These are phyloP conservation scores for Cryphonectria naterciae DNA, from an alignment of 2,329 filamentous ascomycete species.

Conservation along the genomic window DNA sequence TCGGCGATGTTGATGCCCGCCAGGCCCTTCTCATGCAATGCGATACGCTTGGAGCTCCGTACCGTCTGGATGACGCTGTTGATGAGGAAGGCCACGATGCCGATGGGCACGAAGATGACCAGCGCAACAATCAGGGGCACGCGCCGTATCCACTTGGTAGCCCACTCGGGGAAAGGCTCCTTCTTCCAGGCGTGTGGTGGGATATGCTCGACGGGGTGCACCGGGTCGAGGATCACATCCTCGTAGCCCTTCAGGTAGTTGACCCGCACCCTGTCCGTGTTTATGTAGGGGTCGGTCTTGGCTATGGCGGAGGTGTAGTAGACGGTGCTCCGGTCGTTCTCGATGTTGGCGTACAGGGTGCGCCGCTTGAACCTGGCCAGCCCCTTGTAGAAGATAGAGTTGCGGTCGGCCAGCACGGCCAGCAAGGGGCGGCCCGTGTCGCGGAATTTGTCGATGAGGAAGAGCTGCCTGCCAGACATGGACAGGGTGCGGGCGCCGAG, in stretches of 20 bases:
- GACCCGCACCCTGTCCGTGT: slow-evolving; percentile 68
- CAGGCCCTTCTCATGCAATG: slow-evolving; percentile 72
- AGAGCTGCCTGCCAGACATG: slow-evolving; percentile 83
- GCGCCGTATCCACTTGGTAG: slow-evolving; percentile 47
- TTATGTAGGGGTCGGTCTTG: slow-evolving; percentile 75
- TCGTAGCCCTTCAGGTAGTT: slow-evolving; percentile 77
- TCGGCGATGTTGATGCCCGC: slow-evolving; percentile 68
- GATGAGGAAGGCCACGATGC: slow-evolving; percentile 69
- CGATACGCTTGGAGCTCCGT: slow-evolving; percentile 74
- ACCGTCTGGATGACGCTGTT: slow-evolving; percentile 79
- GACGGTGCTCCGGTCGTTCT: slow-evolving; percentile 81
- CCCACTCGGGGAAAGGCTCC: slow-evolving; percentile 30
- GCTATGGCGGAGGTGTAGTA: slow-evolving; percentile 84
- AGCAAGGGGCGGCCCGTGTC: slow-evolving; percentile 81
- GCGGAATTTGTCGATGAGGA: slow-evolving; percentile 83
- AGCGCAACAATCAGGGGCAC: slow-evolving; percentile 69
- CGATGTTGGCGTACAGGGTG: slow-evolving; percentile 81
- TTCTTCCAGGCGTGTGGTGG: slow-evolving; percentile 36
- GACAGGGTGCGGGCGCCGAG: slow-evolving; percentile 81
- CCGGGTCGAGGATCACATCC: slow-evolving; percentile 73
- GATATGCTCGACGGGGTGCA: slow-evolving; percentile 60
- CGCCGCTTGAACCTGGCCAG: slow-evolving; percentile 76
- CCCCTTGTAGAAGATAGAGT: slow-evolving; percentile 83
- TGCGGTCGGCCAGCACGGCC: slow-evolving; percentile 77
- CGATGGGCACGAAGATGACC: slow-evolving; percentile 73